Percentiles rank a stretch among this genome's conserved stretches.
Conservation (phyloP, 2,329 filamentous ascomycete species). For the Knoxdaviesia proteae region DNA sequence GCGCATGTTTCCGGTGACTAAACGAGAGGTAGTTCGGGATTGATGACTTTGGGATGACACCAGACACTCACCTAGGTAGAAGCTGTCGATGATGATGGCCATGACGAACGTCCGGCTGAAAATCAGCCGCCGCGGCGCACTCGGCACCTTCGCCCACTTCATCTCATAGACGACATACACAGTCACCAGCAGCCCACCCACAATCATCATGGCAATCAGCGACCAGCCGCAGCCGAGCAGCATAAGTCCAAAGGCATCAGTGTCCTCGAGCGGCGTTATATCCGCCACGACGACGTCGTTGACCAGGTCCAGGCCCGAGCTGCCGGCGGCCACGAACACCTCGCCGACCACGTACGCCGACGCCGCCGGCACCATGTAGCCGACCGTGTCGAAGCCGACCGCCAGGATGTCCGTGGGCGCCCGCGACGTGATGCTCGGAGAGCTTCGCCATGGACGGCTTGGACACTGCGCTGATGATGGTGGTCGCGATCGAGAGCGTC, state of each 20-base stretch:
- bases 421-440: conserved; percentile 38
- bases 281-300: conserved; percentile 45
- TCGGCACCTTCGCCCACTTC: no score
- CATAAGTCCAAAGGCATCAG: conserved; percentile 17
- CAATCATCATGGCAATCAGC: no score
- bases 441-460: conserved; percentile 42
- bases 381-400: conserved; percentile 30
- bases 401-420: conserved; percentile 37
- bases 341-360: conserved; percentile 29
- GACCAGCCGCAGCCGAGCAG: conserved; percentile 26
- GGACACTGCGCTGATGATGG: conserved; percentile 25
- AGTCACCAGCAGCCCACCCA: no score
- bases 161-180: no score
- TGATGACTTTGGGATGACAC: no score
- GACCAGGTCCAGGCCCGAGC: conserved; percentile 36
- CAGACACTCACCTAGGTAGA: no score
- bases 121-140: no score
- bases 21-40: no score
- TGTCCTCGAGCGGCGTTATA: conserved; percentile 25
- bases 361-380: conserved; percentile 37
- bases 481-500: conserved; percentile 13
- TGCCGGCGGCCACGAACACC: conserved; percentile 37
- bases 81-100: no score
- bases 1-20: no score
- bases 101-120: no score